Evolutionary conservation across 352 stramenopile species (phyloP).

Genomic region (Globisporangium cederbergense): DNA sequence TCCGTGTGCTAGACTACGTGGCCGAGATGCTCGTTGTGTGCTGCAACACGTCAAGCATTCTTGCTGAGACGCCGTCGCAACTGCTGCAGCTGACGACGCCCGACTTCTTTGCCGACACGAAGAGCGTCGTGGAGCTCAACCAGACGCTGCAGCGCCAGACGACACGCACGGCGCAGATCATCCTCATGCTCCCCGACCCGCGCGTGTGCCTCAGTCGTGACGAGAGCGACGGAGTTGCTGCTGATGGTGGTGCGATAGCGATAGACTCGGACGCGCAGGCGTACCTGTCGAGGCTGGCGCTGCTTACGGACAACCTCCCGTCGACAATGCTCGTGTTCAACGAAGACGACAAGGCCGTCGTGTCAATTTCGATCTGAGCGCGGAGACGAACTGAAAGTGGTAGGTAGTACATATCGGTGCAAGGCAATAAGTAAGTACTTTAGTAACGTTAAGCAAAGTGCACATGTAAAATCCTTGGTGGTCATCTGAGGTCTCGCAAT

Average conservation of each 20-base stretch:
- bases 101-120: conserved; percentile 23
- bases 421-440: background rate
- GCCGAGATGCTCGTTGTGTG: conserved; percentile 42
- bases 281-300: conserved; percentile 34
- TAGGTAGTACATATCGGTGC: no score
- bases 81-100: conserved; percentile 3
- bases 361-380: conserved; percentile 42
- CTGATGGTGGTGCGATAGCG: background rate
- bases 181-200: conserved; percentile 43
- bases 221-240: background rate
- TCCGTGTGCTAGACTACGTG: conserved; percentile 37
- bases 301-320: conserved; percentile 41
- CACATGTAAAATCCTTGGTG: no score
- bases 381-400: no score
- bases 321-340: conserved; percentile 53
- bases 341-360: conserved; percentile 36
- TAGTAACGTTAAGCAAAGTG: no score
- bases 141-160: conserved; percentile 45
- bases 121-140: conserved; percentile 36
- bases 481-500: no score
- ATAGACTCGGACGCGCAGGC: background rate
- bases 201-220: background rate
- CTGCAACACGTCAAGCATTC: conserved; percentile 33
- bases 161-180: conserved; percentile 33
- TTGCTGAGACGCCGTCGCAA: conserved; percentile 21